Evolutionary conservation across 352 stramenopile species (phyloP), one percentile per base, ranked within the genome.

Genomic region (Phytophthora kernoviae): DNA sequence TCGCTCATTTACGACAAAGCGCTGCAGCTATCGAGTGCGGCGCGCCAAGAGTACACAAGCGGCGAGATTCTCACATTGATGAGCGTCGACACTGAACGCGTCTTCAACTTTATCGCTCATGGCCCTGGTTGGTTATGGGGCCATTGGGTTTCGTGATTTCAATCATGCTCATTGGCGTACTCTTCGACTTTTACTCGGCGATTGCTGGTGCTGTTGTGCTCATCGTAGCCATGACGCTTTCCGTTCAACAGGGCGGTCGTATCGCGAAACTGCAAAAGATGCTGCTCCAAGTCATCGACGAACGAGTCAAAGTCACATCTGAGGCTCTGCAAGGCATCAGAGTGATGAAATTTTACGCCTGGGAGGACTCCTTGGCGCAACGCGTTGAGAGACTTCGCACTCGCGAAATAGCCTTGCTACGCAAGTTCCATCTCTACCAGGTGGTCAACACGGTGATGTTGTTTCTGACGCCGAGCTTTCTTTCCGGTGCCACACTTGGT

Each of bases 291-390:
- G 48, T 73, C 11, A 87, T 96, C 4, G 72, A 75, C 10, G 66
- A 88, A 12, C 79, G 95, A 5, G 88, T 98, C 9, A 96, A 97
- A 63, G 79, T 97, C 53, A 93, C 94, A 27, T 97, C 93, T 43
- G 93, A 98, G 67, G 84, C 95, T 22, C 71, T 98, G 0, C 65
- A 86, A 15, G 93, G 91, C 1, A 93, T 97, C 34, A 73, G 88
- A 22, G 85, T 87, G 49, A 79, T 97, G 40, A 97, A 97, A 52
- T 89, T 96, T 58, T 95, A 96, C 56, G 85, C 78, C 21, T 97
- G 88, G 88, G 75, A 86, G 45, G 52, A 67, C 0, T 65, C 68
- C 5, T 50, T 83, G 0, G 30, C 45, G 0, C 52, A 57, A 0
- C 70, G 65, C 2, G 55, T 88, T 6, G 54, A 46, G 2, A 62